Percentiles rank a stretch among this genome's conserved stretches.
Evolutionary conservation across 345 rosid species (phyloP).

Genomic region (Dipteronia dyeriana): DNA sequence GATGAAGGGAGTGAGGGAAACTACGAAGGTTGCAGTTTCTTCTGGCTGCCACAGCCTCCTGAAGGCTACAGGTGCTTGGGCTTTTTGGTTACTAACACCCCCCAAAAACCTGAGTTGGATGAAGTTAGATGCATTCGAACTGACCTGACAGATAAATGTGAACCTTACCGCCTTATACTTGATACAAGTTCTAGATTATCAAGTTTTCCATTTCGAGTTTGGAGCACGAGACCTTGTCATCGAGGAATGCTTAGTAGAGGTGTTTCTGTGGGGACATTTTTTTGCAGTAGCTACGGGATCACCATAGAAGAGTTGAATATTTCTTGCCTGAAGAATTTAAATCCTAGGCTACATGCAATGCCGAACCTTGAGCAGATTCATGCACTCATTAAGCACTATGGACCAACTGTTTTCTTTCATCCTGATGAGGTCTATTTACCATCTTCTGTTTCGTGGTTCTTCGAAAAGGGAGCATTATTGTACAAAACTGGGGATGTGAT

Average conservation of each 20-base stretch:
- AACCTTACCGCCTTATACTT: constrained; percentile 43
- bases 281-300: constrained; percentile 46
- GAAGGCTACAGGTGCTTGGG: constrained; percentile 73
- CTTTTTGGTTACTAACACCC: constrained; percentile 55
- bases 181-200: constrained; percentile 38
- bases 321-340: constrained; percentile 65
- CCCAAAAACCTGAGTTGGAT: constrained; percentile 59
- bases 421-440: constrained; percentile 65
- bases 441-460: constrained; percentile 70
- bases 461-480: constrained; percentile 59
- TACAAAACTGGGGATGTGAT: constrained; percentile 38
- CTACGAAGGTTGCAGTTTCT: constrained; percentile 47
- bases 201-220: constrained; percentile 51
- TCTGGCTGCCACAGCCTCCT: constrained; percentile 84
- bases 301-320: constrained; percentile 40
- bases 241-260: constrained; percentile 71
- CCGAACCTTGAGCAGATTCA: constrained; percentile 73
- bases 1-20: constrained; percentile 44
- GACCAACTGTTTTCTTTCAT: constrained; percentile 74
- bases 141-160: constrained; percentile 72
- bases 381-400: constrained; percentile 62
- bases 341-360: constrained; percentile 63
- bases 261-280: constrained; percentile 75
- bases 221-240: constrained; percentile 64
- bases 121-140: constrained; percentile 75